These are phyloP conservation scores for Monosporozyma unispora DNA, from an alignment of 805 yeast genomes.

Conservation along the genomic window DNA sequence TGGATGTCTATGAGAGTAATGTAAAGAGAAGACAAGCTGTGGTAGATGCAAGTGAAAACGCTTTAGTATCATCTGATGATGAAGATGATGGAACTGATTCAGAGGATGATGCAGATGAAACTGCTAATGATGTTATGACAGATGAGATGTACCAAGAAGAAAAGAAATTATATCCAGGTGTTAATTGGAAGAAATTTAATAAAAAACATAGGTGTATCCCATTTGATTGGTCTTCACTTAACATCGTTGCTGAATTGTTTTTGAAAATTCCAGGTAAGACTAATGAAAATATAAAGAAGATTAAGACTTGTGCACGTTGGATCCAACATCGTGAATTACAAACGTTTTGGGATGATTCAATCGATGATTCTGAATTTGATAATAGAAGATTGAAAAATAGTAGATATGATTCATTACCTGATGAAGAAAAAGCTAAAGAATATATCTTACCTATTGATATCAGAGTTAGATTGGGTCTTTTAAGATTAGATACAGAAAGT, in stretches of 20 bases:
- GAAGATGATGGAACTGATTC: slow-evolving; percentile 14
- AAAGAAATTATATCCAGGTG: slow-evolving; percentile 20
- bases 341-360: slow-evolving; percentile 36
- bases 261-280: slow-evolving; percentile 47
- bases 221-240: slow-evolving; percentile 85
- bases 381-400: slow-evolving; percentile 46
- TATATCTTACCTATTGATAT: slow-evolving; percentile 75
- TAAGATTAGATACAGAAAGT: slow-evolving; percentile 57
- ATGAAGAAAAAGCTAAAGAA: slow-evolving; percentile 31
- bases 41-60: slow-evolving; percentile 23
- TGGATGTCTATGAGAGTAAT: slow-evolving; percentile 54
- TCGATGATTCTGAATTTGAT: slow-evolving; percentile 79
- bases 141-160: slow-evolving; percentile 15
- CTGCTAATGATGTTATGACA: slow-evolving; percentile 2
- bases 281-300: slow-evolving; percentile 50
- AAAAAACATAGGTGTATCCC: slow-evolving; percentile 34
- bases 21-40: slow-evolving; percentile 34
- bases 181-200: slow-evolving; percentile 25
- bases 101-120: slow-evolving; percentile 14
- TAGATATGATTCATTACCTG: slow-evolving; percentile 35
- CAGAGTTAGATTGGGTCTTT: slow-evolving; percentile 66
- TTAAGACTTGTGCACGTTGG: slow-evolving; percentile 75
- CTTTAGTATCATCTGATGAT: slow-evolving; percentile 26
- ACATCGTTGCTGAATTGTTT: slow-evolving; percentile 73
- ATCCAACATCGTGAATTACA: slow-evolving; percentile 56